A percentile compares a stretch with the other conserved stretches of the same genome.
Evolutionary conservation across 1,284 basidiomycete species (phyloP).

Genomic region (Blastosporella zonata): DNA sequence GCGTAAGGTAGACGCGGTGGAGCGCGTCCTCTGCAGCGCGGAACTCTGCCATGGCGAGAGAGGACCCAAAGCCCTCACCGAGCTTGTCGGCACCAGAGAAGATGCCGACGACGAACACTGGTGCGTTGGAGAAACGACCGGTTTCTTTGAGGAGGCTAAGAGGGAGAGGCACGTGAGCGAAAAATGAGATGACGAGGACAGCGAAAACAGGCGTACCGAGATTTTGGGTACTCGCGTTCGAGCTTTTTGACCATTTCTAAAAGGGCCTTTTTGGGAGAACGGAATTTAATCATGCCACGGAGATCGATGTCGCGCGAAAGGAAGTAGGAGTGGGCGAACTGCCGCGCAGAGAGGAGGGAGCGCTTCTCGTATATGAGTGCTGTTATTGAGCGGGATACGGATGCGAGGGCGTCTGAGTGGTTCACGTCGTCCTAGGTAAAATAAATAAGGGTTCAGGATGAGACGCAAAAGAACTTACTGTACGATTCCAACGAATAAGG

Average conservation of each 20-base stretch:
- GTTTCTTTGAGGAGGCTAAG: slow-evolving; percentile 86
- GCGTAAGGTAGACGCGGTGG: slow-evolving; percentile 77
- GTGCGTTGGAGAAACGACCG: slow-evolving; percentile 84
- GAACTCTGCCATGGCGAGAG: slow-evolving; percentile 93
- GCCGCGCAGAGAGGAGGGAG: slow-evolving; percentile 73
- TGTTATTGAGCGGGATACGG: slow-evolving; percentile 72
- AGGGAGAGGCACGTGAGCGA: slow-evolving; percentile 6
- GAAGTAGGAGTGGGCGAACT: slow-evolving; percentile 86
- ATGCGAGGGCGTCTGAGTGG: slow-evolving; percentile 71
- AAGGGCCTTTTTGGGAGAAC: slow-evolving; percentile 80
- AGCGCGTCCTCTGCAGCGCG: slow-evolving; percentile 87
- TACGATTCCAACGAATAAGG: slow-evolving; percentile 69
- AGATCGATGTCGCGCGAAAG: slow-evolving; percentile 82
- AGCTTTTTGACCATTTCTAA: slow-evolving; percentile 77
- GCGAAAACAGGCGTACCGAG: slow-evolving; percentile 47
- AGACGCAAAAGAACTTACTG: slow-evolving; percentile 38
- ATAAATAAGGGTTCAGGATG: slow-evolving; percentile 12
- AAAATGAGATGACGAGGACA: neutral
- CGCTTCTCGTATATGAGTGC: slow-evolving; percentile 78
- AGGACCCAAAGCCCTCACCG: slow-evolving; percentile 93
- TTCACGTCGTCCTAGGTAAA: slow-evolving; percentile 50
- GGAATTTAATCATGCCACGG: slow-evolving; percentile 84
- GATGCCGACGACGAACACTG: slow-evolving; percentile 91
- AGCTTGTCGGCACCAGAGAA: slow-evolving; percentile 88
- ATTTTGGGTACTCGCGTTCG: slow-evolving; percentile 70